These are phyloP conservation scores for Nepenthes gracilis DNA, from an alignment of 148 eudicot species.

Conservation along the genomic window DNA sequence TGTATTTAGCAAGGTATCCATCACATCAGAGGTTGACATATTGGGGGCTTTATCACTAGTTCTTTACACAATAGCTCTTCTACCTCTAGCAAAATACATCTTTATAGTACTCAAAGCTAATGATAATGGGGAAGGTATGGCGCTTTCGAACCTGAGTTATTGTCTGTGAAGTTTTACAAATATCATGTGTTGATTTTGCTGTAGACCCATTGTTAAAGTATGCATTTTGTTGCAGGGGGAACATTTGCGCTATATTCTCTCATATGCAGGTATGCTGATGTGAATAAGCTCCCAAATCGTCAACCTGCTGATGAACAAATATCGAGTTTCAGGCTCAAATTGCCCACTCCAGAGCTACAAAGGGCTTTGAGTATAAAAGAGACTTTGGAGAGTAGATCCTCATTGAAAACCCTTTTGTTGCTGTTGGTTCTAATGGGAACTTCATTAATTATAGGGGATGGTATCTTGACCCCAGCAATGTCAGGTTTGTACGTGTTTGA, in stretches of 20 bases:
- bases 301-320: conserved; percentile 83
- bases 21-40: conserved; percentile 70
- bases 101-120: conserved; percentile 94
- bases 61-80: conserved; percentile 77
- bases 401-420: conserved; percentile 55
- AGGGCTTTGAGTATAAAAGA: conserved; percentile 88
- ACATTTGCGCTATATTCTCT: conserved; percentile 92
- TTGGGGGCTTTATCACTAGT: conserved; percentile 85
- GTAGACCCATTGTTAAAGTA: neutral
- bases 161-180: neutral
- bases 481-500: conserved; percentile 48
- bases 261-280: conserved; percentile 81
- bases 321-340: conserved; percentile 83
- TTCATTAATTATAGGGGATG: conserved; percentile 92
- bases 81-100: conserved; percentile 79
- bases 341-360: conserved; percentile 92
- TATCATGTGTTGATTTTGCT: neutral
- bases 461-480: conserved; percentile 93
- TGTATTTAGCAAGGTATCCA: conserved; percentile 84
- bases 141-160: conserved; percentile 1
- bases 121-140: conserved; percentile 92
- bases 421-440: conserved; percentile 84
- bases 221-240: conserved; percentile 52
- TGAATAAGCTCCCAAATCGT: conserved; percentile 80
- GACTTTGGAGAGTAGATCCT: conserved; percentile 47